Base-by-base conservation (phyloP, 768 basidiomycete species). In the Cytidiella melzeri region DNA sequence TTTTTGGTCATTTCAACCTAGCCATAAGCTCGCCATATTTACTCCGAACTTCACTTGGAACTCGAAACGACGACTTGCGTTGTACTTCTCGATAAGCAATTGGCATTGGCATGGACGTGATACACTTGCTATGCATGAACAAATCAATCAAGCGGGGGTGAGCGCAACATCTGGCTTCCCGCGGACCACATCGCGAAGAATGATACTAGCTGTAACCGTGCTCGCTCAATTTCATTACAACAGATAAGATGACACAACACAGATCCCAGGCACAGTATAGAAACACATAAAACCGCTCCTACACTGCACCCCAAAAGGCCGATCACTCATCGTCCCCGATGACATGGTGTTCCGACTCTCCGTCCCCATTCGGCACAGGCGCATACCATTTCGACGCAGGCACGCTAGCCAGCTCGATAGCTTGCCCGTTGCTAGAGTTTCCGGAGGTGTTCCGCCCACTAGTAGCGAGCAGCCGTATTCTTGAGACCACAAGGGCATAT, bases 21-120 rank as follows among this genome's bases (percentile, higher is more conserved):
- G n/a, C n/a, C n/a, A n/a, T n/a, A n/a, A n/a, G n/a, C n/a, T n/a
- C n/a, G n/a, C n/a, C n/a, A n/a, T n/a, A n/a, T 36, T 36, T 36
- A 37, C 30, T 23, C 25, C 45, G 38, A 21, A 7, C 40, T 11
- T 45, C n/a, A 3, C 25, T n/a, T n/a, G n/a, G 38, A 45, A 45
- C n/a, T n/a, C n/a, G n/a, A n/a, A n/a, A n/a, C n/a, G n/a, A n/a
- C n/a, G n/a, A n/a, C n/a, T n/a, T n/a, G n/a, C n/a, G n/a, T n/a
- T n/a, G n/a, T n/a, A n/a, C n/a, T n/a, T n/a, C n/a, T n/a, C 30
- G 7, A 15, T 7, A 84, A 84, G 84, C 91, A 55, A 66, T 87
- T 50, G 89, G 89, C 25, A 72, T 89, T 50, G 89, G 89, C 15
- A 79, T 57, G 3, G 90, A 92, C 62, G 64, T 92, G 41, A 72